These are phyloP conservation scores for Podospora comata DNA, from an alignment of 495 filamentous ascomycete species.

Conservation along the genomic window DNA sequence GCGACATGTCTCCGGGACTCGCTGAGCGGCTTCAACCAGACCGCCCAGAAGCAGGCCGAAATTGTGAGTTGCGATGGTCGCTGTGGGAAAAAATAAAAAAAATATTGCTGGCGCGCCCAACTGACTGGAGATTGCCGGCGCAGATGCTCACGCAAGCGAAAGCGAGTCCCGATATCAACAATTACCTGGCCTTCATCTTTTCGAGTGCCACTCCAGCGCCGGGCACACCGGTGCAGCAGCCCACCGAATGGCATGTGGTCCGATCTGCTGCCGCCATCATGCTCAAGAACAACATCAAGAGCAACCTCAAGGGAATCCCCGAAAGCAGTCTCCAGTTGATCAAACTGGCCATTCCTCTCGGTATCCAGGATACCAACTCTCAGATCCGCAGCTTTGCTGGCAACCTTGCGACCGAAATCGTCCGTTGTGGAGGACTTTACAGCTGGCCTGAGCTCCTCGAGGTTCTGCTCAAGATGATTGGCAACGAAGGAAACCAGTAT, in stretches of 20 bases:
- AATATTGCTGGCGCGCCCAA: neutral
- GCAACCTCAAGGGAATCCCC: constrained; percentile 66
- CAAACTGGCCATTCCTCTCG: constrained; percentile 69
- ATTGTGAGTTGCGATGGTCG: constrained; percentile 43
- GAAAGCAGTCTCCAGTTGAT: constrained; percentile 68
- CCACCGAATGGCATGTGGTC: constrained; percentile 64
- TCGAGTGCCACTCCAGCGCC: constrained; percentile 62
- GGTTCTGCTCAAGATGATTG: constrained; percentile 70
- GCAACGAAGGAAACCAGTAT: constrained; percentile 65
- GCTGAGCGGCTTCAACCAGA: constrained; percentile 73
- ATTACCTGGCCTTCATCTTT: constrained; percentile 91
- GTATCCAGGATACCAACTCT: constrained; percentile 73
- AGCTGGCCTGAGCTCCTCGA: constrained; percentile 89
- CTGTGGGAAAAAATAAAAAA: neutral
- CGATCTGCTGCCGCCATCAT: constrained; percentile 85
- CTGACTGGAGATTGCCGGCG: constrained; percentile 3
- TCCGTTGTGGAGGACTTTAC: constrained; percentile 77
- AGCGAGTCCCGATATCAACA: constrained; percentile 87
- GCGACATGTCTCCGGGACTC: constrained; percentile 88
- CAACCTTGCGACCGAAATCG: constrained; percentile 92
- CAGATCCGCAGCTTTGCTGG: constrained; percentile 88
- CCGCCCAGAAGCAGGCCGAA: constrained; percentile 79
- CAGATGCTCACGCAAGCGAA: constrained; percentile 95
- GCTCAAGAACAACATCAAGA: constrained; percentile 87
- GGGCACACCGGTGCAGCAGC: constrained; percentile 52